Evolutionary conservation across 2,329 filamentous ascomycete genomes (phyloP).

Genomic region (Ilyonectria destructans): DNA sequence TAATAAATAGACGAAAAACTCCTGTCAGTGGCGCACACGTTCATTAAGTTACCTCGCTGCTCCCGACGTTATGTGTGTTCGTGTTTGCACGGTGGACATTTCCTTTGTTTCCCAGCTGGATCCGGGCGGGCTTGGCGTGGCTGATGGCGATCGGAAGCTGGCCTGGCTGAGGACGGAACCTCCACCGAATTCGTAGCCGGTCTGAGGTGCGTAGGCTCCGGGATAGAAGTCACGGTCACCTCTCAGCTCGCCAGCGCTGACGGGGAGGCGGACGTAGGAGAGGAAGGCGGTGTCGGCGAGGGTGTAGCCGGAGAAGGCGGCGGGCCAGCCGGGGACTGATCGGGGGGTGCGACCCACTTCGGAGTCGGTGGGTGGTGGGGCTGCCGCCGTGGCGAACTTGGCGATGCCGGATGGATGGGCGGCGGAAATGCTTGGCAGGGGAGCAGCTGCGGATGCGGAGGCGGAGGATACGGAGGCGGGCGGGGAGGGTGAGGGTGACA

Average conservation of each 20-base stretch:
- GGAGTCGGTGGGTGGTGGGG: conserved; percentile 20
- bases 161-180: conserved; percentile 30
- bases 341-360: conserved; percentile 42
- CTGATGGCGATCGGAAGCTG: conserved; percentile 23
- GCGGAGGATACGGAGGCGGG: conserved; percentile 36
- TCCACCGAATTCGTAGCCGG: conserved; percentile 50
- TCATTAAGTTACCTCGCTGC: not conserved
- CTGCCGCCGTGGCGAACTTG: conserved; percentile 11
- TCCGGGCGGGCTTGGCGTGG: conserved; percentile 27
- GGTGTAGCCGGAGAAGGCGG: conserved; percentile 51
- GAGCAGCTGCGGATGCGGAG: conserved; percentile 32
- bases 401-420: conserved; percentile 34
- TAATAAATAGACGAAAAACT: conserved; percentile 34
- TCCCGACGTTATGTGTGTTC: not conserved
- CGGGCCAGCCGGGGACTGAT: conserved; percentile 36
- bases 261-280: conserved; percentile 53
- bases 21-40: conserved; percentile 31
- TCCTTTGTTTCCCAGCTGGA: conserved; percentile 31
- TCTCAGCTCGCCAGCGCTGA: conserved; percentile 51
- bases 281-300: conserved; percentile 52
- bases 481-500: conserved; percentile 6
- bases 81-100: conserved; percentile 12
- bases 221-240: conserved; percentile 55
- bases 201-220: conserved; percentile 48
- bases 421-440: conserved; percentile 27